These are phyloP conservation scores for Elaeis oleifera DNA, from an alignment of 202 grass and related monocot genomes.

Conservation along the genomic window DNA sequence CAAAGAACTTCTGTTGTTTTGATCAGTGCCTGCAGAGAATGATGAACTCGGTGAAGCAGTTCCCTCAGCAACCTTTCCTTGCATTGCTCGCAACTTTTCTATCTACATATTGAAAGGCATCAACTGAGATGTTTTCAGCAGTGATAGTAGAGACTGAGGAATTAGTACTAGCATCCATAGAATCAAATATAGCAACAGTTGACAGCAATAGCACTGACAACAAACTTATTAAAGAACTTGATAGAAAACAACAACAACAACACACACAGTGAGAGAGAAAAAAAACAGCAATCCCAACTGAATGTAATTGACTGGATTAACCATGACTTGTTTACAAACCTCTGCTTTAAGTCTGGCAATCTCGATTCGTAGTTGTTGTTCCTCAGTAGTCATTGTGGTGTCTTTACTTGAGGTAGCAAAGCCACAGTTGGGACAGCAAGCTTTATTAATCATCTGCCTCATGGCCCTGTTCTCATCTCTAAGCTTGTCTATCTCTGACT, in stretches of 20 bases:
- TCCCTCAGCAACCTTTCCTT: slow-evolving; percentile 14
- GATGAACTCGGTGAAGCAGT: slow-evolving; percentile 20
- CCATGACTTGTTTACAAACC: slow-evolving; percentile 26
- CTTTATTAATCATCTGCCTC: slow-evolving; percentile 42
- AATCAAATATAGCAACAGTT: background rate
- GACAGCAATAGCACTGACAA: no score
- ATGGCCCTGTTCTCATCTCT: slow-evolving; percentile 53
- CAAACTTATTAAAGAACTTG: no score
- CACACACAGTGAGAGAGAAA: background rate
- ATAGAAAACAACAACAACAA: no score
- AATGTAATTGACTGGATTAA: background rate
- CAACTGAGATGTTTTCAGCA: background rate
- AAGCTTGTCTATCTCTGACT: slow-evolving; percentile 75
- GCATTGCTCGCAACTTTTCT: slow-evolving; percentile 34
- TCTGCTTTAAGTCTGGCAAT: slow-evolving; percentile 63
- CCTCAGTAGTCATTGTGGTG: slow-evolving; percentile 21
- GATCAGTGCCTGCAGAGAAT: slow-evolving; percentile 13
- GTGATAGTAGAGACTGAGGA: no score
- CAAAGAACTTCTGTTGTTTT: slow-evolving; percentile 19
- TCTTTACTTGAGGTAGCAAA: slow-evolving; percentile 26
- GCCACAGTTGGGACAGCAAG: slow-evolving; percentile 45
- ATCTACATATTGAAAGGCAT: slow-evolving; percentile 31
- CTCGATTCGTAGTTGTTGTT: slow-evolving; percentile 53
- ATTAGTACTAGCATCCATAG: no score
- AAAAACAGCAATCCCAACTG: background rate